Evolutionary conservation across 345 rosid genomes (phyloP).

Genomic region (Pugionium dolabratum): DNA sequence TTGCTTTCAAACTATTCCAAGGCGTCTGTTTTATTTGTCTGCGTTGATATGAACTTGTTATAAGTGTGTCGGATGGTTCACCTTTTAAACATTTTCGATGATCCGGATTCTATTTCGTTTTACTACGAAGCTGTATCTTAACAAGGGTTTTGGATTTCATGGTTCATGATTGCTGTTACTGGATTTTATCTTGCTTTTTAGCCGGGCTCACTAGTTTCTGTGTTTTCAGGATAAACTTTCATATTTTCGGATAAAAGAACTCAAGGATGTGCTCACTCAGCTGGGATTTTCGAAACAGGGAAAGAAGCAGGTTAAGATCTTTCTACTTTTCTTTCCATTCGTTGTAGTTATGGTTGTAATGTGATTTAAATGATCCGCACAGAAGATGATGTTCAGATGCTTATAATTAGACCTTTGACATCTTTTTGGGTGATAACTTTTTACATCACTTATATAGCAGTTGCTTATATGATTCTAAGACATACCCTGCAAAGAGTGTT

Average conservation of each 20-base stretch:
- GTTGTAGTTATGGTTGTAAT: slow-evolving; percentile 2
- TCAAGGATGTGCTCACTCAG: slow-evolving; percentile 88
- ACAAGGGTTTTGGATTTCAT: background rate
- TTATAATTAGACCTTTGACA: slow-evolving; percentile 16
- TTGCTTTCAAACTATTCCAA: background rate
- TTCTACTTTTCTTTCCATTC: slow-evolving; percentile 9
- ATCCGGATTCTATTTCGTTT: background rate
- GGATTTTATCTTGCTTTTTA: slow-evolving; percentile 11
- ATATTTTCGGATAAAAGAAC: slow-evolving; percentile 90
- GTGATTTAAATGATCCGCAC: background rate
- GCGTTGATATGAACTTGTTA: slow-evolving; percentile 15
- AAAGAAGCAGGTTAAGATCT: slow-evolving; percentile 74
- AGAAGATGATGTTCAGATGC: background rate
- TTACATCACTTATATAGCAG: background rate
- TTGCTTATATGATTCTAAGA: slow-evolving; percentile 11
- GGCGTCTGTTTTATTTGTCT: background rate
- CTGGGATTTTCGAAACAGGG: slow-evolving; percentile 96
- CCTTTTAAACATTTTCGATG: background rate
- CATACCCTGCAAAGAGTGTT: background rate
- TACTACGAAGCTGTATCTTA: background rate
- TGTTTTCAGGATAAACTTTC: slow-evolving; percentile 71
- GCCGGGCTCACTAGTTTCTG: slow-evolving; percentile 2
- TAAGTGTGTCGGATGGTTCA: background rate
- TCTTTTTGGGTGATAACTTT: background rate
- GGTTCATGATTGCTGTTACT: slow-evolving; percentile 12